Percentiles rank a stretch among this genome's conserved stretches.
Conservation (phyloP, 768 basidiomycete species). For the Amanita thiersii region DNA sequence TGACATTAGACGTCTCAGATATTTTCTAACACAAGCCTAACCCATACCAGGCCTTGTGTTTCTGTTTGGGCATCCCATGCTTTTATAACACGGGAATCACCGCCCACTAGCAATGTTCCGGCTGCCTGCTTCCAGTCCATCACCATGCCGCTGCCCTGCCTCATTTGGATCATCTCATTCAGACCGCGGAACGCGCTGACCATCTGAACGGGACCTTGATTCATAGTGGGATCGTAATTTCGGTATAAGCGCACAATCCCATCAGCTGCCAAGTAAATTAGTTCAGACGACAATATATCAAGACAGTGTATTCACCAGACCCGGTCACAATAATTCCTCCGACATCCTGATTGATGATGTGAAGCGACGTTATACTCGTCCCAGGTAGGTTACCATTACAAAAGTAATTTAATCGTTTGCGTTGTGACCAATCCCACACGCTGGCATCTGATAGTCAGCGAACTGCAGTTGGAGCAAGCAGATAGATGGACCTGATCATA, state of each 20-base stretch:
- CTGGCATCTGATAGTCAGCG: slow-evolving; percentile 34
- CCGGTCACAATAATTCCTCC: slow-evolving; percentile 85
- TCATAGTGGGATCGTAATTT: slow-evolving; percentile 74
- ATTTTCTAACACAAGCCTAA: slow-evolving; percentile 5
- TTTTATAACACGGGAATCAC: slow-evolving; percentile 82
- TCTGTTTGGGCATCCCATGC: slow-evolving; percentile 96
- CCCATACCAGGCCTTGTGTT: slow-evolving; percentile 57
- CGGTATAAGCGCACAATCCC: slow-evolving; percentile 88
- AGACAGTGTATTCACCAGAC: slow-evolving; percentile 48
- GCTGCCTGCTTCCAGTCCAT: slow-evolving; percentile 90
- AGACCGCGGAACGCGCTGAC: slow-evolving; percentile 91
- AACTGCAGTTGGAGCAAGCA: not conserved
- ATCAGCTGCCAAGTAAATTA: slow-evolving; percentile 61
- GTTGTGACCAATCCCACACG: slow-evolving; percentile 91
- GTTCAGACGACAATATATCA: not conserved
- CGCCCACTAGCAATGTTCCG: slow-evolving; percentile 82
- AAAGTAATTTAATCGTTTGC: slow-evolving; percentile 73
- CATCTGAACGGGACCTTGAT: slow-evolving; percentile 77
- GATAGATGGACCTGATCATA: slow-evolving; percentile 52
- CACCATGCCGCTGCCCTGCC: slow-evolving; percentile 78
- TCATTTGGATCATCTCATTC: slow-evolving; percentile 63
- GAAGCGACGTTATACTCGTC: slow-evolving; percentile 78
- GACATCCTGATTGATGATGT: slow-evolving; percentile 94
- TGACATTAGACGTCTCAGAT: slow-evolving; percentile 1
- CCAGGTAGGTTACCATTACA: slow-evolving; percentile 82